Conservation (phyloP, 805 yeast genomes). For the Ogataea parapolymorpha region DNA sequence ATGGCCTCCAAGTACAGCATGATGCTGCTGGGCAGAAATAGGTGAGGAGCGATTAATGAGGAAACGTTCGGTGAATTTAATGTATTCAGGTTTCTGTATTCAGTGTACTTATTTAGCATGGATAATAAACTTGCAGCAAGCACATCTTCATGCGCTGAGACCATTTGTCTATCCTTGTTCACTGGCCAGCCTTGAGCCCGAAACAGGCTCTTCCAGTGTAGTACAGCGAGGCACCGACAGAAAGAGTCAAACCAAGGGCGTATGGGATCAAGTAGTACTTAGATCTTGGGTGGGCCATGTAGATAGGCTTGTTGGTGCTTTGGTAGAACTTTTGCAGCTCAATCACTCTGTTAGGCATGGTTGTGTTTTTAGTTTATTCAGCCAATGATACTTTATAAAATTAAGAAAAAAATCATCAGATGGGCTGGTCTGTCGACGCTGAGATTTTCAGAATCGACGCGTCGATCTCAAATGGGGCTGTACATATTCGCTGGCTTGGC, state of each 20-base stretch:
- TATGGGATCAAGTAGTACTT: slow-evolving; percentile 73
- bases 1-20: slow-evolving; percentile 4
- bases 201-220: slow-evolving; percentile 69
- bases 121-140: neutral
- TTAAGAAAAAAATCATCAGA: slow-evolving; percentile 2
- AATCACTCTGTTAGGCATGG: slow-evolving; percentile 40
- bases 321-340: slow-evolving; percentile 60
- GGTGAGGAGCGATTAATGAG: neutral
- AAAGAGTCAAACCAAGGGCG: slow-evolving; percentile 67
- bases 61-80: neutral
- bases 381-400: slow-evolving; percentile 6
- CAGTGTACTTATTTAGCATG: slow-evolving; percentile 3
- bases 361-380: slow-evolving; percentile 6
- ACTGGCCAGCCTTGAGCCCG: slow-evolving; percentile 56
- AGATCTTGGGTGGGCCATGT: slow-evolving; percentile 59
- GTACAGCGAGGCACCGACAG: slow-evolving; percentile 63
- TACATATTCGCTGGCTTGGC: neutral
- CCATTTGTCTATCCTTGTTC: slow-evolving; percentile 1
- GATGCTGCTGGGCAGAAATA: neutral
- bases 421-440: too few species aligned
- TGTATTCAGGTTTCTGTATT: neutral
- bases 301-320: slow-evolving; percentile 53
- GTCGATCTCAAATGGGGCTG: neutral
- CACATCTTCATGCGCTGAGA: neutral
- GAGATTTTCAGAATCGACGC: neutral